Conservation (phyloP, 2,329 filamentous ascomycete genomes). For the Paracoccidioides lutzii region DNA sequence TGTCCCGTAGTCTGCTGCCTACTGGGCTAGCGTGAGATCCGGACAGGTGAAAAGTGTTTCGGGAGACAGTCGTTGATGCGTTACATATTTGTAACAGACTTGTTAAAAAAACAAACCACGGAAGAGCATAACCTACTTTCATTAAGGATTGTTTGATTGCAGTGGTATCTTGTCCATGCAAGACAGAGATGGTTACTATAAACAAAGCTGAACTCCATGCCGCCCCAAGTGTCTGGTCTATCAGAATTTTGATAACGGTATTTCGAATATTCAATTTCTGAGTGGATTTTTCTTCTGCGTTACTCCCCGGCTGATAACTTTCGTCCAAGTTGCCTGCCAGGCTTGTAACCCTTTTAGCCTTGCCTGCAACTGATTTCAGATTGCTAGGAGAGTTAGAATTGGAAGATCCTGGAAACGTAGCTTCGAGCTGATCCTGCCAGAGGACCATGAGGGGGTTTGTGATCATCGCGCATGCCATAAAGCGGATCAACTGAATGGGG, state of each 20-base stretch:
- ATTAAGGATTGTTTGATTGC: slow-evolving; percentile 23
- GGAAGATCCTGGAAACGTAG: slow-evolving; percentile 38
- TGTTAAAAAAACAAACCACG: not conserved
- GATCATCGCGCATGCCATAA: slow-evolving; percentile 41
- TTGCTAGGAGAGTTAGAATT: slow-evolving; percentile 7
- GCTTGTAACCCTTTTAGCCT: not conserved
- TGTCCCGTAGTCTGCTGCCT: no score
- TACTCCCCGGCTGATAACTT: not conserved
- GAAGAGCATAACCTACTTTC: slow-evolving; percentile 17
- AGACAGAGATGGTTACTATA: slow-evolving; percentile 40
- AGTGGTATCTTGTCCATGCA: slow-evolving; percentile 27
- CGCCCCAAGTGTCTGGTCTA: slow-evolving; percentile 47
- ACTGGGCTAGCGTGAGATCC: not conserved
- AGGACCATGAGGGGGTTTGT: slow-evolving; percentile 45
- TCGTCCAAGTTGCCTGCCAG: not conserved
- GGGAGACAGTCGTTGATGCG: not conserved
- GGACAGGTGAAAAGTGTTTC: not conserved
- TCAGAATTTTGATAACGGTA: slow-evolving; percentile 40
- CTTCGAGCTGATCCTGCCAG: slow-evolving; percentile 46
- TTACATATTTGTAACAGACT: not conserved
- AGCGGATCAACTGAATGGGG: slow-evolving; percentile 38
- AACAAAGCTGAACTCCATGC: slow-evolving; percentile 45
- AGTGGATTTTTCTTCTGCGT: slow-evolving; percentile 11
- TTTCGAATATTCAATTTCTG: slow-evolving; percentile 19
- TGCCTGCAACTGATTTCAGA: slow-evolving; percentile 7